Base-by-base conservation (phyloP, 352 stramenopile species). In the Pelagophyceae sp. region DNA sequence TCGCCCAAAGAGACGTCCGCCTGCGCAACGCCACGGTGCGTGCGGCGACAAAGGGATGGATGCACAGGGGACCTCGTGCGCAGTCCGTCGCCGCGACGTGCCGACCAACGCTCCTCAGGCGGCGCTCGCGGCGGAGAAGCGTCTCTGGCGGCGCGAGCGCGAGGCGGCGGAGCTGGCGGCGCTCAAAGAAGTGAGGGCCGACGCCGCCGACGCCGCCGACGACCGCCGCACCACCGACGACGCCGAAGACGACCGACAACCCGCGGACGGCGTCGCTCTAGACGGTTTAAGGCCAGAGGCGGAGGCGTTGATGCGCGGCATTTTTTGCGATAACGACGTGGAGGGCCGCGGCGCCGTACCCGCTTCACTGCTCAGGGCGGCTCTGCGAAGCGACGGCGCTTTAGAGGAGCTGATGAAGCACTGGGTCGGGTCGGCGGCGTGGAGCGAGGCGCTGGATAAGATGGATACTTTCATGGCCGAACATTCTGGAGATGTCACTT, bases 301-400 rank as follows among this genome's bases (percentile, higher is more conserved):
- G 19, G 67, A 74, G 67, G 67, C 67, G 20, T 2, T 74, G 17
- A 74, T 74, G 67, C 67, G 67, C 20, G 33, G 35, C 67, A 31
- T 74, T 23, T 74, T 74, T 37, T 58, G 67, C 23, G 67, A 3
- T 3, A 6, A 60, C 35, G 67, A 74, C 67, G 67, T 3, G 15
- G 37, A 11, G 17, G 67, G 19, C 35, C 1, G 17, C 20, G 67
- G 67, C 38, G 33, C 37, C 67, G 67, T 58, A 1, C 23, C 33
- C 2, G 5, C 5, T 11, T 5, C 23, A 23, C 35, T 37, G 2
- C 67, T 74, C 15, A 23, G 35, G 35, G 2, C 1, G 2, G 67
- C 35, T 23, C 29, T 74, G 25, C 33, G 67, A 2, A 31, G 23
- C 33, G 67, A 74, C 67, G 15, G 3, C 15, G 35, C 35, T 3